Conservation (phyloP, 1,139 yeast species). For the Kluyveromyces marxianus region DNA sequence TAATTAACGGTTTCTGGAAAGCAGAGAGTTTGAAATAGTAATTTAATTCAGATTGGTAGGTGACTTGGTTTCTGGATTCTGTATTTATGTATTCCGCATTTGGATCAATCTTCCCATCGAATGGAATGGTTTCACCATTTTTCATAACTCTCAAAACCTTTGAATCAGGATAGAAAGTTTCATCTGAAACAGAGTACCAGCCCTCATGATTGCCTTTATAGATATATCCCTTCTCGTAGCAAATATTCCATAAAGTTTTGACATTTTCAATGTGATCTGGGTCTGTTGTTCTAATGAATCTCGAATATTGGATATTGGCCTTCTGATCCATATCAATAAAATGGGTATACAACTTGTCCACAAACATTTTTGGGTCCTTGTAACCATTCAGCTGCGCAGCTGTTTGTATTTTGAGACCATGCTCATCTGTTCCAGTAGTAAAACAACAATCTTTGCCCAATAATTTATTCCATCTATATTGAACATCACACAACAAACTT, state of each 20-base stretch:
- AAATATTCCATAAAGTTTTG: constrained; percentile 56
- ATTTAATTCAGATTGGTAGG: constrained; percentile 70
- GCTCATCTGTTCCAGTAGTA: constrained; percentile 96
- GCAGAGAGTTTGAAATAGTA: constrained; percentile 72
- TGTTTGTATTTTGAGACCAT: constrained; percentile 85
- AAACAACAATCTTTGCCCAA: constrained; percentile 42
- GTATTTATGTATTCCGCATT: constrained; percentile 39
- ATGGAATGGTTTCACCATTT: constrained; percentile 30
- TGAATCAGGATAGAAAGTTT: constrained; percentile 81
- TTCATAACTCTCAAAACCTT: constrained; percentile 48
- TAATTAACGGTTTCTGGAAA: constrained; percentile 49
- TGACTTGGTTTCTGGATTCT: constrained; percentile 73
- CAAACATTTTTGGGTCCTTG: constrained; percentile 53
- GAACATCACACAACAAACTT: constrained; percentile 74
- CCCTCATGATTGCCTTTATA: constrained; percentile 83
- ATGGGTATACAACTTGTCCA: constrained; percentile 58
- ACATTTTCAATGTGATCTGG: constrained; percentile 65
- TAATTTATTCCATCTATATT: constrained; percentile 62
- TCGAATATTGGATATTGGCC: constrained; percentile 53
- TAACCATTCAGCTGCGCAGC: constrained; percentile 49
- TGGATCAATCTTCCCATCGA: constrained; percentile 1
- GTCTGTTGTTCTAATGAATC: constrained; percentile 91
- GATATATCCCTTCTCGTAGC: constrained; percentile 55
- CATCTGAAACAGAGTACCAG: constrained; percentile 94
- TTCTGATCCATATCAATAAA: constrained; percentile 55